Evolutionary conservation across 2,329 filamentous ascomycete species (phyloP), one percentile per base, ranked within the genome.

Genomic region (Cladophialophora exuberans): DNA sequence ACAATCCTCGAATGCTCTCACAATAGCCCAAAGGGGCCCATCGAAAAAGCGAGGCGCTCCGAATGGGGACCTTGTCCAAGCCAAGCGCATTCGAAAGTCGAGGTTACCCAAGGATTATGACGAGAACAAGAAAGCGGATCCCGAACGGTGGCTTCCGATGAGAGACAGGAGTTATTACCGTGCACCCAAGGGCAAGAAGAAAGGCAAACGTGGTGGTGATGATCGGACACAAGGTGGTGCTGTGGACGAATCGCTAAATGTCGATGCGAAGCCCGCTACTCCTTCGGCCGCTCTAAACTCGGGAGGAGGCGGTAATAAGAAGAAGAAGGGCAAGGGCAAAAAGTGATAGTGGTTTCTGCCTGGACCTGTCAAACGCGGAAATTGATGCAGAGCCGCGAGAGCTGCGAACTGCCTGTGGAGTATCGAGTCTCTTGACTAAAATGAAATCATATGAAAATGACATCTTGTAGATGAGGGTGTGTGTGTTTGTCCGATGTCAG

Each of bases 131-230:
- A 86, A 85, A 62, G 83, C 89, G 28, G 94, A 99, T 71, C 86
- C 90, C 0, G 94, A 99, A 73, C 82, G 94, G 60, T 99, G 94
- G 94, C 74, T 99, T 57, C 93, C 94, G 10, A 78, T 97, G 66
- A 85, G 88, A 48, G 94, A 99, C 70, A 83, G 94, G 54, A 94
- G 89, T 64, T 89, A 85, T 35, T 99, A 96, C 73, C 80, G 88
- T 43, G 91, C 92, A 6, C 66, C 66, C 2, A 96, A 94, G 76
- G 91, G 91, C 4, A 91, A 88, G 77, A 91, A 88, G 77, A 96
- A 96, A 80, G 89, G 90, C 52, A 93, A 90, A 80, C 87, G 91
- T 80, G 72, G 74, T 65, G 86, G 84, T 3, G 79, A 81, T 58
- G 88, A 90, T 63, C 77, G 86, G 35, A 97, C 90, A 6, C 94